Conservation (phyloP, 2,329 filamentous ascomycete genomes). For the Chlorencoelia australis region DNA sequence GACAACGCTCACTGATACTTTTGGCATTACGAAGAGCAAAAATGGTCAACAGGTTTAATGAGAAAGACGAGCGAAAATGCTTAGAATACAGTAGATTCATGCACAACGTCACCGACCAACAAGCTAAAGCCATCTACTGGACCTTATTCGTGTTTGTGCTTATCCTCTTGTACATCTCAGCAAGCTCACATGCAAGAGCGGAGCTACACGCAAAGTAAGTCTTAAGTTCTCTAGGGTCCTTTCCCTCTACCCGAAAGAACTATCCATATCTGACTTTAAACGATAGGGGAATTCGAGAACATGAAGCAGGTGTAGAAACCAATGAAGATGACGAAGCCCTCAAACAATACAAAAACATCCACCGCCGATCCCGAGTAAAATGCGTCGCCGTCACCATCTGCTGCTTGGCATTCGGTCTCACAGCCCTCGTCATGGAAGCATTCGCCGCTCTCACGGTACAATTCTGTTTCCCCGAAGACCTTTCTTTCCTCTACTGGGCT, state of each 20-base stretch:
- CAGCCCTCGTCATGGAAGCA: constrained; percentile 42
- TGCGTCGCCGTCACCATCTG: constrained; percentile 33
- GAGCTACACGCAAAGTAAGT: no score
- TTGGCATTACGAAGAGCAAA: no score
- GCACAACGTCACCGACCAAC: constrained; percentile 32
- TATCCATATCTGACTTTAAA: no score
- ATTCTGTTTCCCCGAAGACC: constrained; percentile 50
- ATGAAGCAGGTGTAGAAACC: no score
- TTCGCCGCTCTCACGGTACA: constrained; percentile 32
- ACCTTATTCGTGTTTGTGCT: constrained; percentile 35
- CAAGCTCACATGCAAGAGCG: constrained; percentile 23
- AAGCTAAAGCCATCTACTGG: constrained; percentile 41
- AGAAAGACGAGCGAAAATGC: constrained; percentile 27
- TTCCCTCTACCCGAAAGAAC: no score
- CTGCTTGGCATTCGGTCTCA: constrained; percentile 36
- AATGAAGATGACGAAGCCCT: no score
- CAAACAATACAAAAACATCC: no score
- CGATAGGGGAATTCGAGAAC: no score
- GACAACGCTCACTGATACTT: no score
- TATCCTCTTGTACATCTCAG: constrained; percentile 34
- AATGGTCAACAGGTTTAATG: constrained; percentile 30
- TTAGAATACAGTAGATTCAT: constrained; percentile 34
- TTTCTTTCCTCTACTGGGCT: constrained; percentile 50
- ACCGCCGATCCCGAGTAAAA: constrained; percentile 27
- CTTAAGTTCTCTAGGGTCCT: no score